Conservation (phyloP, 331 rosid species). For the Malus hybrid region DNA sequence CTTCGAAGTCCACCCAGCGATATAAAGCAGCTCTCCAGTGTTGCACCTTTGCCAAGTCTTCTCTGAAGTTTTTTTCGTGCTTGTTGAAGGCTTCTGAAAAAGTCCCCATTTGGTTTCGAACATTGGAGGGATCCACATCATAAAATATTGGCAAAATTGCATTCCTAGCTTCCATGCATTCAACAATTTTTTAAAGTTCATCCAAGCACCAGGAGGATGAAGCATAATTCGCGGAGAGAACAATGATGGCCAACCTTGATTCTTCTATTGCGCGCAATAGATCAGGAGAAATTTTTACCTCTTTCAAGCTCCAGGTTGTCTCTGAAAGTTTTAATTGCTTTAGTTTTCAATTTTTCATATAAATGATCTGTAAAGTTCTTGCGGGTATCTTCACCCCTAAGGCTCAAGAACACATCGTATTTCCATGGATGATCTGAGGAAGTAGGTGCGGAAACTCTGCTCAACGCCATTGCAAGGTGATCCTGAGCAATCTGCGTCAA, state of each 20-base stretch:
- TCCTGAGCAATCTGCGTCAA: no score
- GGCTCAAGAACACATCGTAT: conserved; percentile 9
- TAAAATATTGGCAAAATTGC: neutral
- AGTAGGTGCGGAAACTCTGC: neutral
- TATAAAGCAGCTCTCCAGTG: neutral
- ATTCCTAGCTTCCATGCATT: neutral
- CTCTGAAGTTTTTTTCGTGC: neutral
- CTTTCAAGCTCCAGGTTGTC: neutral
- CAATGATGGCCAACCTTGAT: neutral
- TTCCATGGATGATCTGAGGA: neutral
- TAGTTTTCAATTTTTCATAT: neutral
- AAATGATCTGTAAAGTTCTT: neutral
- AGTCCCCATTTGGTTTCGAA: conserved; percentile 1
- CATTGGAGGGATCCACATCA: neutral
- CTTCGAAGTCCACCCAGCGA: neutral
- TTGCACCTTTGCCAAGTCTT: neutral
- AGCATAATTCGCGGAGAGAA: conserved; percentile 1
- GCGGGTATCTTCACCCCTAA: conserved; percentile 4
- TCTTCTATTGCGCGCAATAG: neutral
- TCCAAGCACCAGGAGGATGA: conserved; percentile 11
- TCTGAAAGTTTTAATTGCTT: conserved; percentile 2
- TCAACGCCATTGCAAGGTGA: no score
- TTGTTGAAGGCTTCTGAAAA: neutral
- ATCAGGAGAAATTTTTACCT: neutral
- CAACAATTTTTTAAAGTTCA: conserved; percentile 1